Evolutionary conservation across 2,329 filamentous ascomycete genomes (phyloP).

Genomic region (Zymoseptoria brevis): DNA sequence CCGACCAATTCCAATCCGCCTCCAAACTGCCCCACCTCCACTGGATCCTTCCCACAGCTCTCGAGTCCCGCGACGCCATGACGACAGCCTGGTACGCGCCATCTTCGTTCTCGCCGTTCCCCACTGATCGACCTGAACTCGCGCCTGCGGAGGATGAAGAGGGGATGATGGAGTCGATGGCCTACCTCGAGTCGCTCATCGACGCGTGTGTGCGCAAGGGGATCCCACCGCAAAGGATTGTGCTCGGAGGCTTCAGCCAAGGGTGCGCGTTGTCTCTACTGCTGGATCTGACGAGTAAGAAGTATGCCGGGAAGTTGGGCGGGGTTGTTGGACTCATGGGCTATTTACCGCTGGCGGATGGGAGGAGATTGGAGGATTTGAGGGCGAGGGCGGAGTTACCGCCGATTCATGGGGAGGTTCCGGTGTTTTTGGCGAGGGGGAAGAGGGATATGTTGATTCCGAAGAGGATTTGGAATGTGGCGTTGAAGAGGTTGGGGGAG

Average conservation of each 20-base stretch:
- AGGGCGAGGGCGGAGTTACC: constrained; percentile 32
- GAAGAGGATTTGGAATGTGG: constrained; percentile 36
- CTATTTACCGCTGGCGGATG: constrained; percentile 36
- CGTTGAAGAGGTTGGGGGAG: constrained; percentile 33
- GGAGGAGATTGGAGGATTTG: constrained; percentile 29
- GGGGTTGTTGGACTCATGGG: constrained; percentile 40
- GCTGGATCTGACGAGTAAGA: constrained; percentile 32
- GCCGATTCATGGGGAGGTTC: constrained; percentile 30
- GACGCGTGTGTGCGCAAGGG: constrained; percentile 35
- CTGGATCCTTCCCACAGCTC: constrained; percentile 46
- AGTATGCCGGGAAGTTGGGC: constrained; percentile 34
- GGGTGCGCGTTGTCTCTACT: constrained; percentile 40
- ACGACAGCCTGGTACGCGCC: constrained; percentile 43
- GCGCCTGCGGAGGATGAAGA: constrained; percentile 35
- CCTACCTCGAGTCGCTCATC: constrained; percentile 36
- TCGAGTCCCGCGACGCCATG: constrained; percentile 39
- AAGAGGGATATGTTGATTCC: constrained; percentile 43
- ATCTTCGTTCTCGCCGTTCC: constrained; percentile 30
- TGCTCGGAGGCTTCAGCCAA: constrained; percentile 42
- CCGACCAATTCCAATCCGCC: constrained; percentile 38
- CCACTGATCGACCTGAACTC: constrained; percentile 31
- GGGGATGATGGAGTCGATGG: constrained; percentile 33
- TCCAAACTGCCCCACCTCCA: constrained; percentile 42
- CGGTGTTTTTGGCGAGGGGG: constrained; percentile 42
- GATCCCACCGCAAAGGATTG: constrained; percentile 35